Conservation (phyloP, 495 filamentous ascomycete species). For the Parachaetomium inaequale region DNA sequence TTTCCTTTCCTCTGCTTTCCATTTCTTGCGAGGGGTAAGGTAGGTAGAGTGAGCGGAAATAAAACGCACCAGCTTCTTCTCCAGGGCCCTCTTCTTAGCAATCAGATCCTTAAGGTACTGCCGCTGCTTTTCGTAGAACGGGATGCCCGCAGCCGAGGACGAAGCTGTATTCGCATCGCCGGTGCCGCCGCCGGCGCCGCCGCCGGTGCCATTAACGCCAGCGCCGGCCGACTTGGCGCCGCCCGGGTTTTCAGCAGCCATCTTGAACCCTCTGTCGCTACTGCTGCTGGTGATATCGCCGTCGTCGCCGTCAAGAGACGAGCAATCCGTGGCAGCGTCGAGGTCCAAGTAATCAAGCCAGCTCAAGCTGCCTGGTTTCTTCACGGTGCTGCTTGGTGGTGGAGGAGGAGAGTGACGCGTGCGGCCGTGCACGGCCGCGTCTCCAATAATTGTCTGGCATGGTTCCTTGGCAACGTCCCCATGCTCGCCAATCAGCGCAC, state of each 20-base stretch:
- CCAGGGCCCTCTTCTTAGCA: slow-evolving; percentile 39
- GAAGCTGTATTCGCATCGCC: background rate
- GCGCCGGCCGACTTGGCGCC: slow-evolving; percentile 27
- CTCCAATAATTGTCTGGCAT: slow-evolving; percentile 10
- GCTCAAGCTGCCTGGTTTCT: background rate
- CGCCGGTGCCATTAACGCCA: slow-evolving; percentile 28
- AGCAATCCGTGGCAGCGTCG: background rate
- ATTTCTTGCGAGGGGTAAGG: background rate
- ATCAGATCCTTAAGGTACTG: slow-evolving; percentile 49
- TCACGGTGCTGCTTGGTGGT: background rate
- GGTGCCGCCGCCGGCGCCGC: too few species aligned
- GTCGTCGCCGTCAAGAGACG: background rate
- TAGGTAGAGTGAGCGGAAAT: background rate
- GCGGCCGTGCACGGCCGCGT: too few species aligned
- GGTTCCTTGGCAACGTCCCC: background rate
- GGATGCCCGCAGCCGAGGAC: slow-evolving; percentile 36
- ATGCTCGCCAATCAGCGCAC: slow-evolving; percentile 12
- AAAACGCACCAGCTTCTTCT: slow-evolving; percentile 42
- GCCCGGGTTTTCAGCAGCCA: slow-evolving; percentile 53
- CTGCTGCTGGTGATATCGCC: background rate
- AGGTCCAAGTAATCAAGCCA: background rate
- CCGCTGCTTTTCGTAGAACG: slow-evolving; percentile 51
- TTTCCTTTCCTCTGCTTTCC: background rate
- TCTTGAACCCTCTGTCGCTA: slow-evolving; percentile 23
- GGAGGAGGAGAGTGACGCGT: background rate